These are phyloP conservation scores for Metschnikowia proteae DNA, from an alignment of 805 yeast species.

Conservation along the genomic window DNA sequence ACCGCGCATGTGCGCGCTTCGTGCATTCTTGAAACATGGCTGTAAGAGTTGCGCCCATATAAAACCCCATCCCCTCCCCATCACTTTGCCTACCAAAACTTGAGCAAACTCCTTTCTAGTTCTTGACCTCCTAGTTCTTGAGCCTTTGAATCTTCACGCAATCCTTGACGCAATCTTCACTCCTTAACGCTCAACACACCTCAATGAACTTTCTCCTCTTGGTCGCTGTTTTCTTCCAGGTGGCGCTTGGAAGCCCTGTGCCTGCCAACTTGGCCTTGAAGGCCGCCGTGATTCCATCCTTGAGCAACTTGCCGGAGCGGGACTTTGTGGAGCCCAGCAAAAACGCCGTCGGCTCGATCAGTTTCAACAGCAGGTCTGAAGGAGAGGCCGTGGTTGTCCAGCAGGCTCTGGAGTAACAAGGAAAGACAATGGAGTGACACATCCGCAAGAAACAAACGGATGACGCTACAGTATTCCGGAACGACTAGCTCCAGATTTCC, in stretches of 20 bases:
- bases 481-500: no score
- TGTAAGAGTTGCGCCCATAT: background rate
- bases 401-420: background rate
- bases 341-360: background rate
- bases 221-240: slow-evolving; percentile 3
- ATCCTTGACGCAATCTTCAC: no score
- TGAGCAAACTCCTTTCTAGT: no score
- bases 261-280: slow-evolving; percentile 27
- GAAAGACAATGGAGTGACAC: no score
- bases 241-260: slow-evolving; percentile 24
- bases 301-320: slow-evolving; percentile 9
- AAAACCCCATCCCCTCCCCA: background rate
- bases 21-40: slow-evolving; percentile 2
- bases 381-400: background rate
- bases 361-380: background rate
- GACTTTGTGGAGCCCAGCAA: slow-evolving; percentile 4
- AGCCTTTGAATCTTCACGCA: no score
- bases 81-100: background rate
- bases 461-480: no score
- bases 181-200: background rate
- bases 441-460: no score
- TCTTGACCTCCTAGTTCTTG: no score
- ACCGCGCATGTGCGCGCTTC: slow-evolving; percentile 1
- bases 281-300: slow-evolving; percentile 16
- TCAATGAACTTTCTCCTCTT: slow-evolving; percentile 10